A percentile compares a stretch with the other conserved stretches of the same genome.
These are phyloP conservation scores for Lyophyllum atratum DNA, from an alignment of 768 basidiomycete species.

Conservation along the genomic window DNA sequence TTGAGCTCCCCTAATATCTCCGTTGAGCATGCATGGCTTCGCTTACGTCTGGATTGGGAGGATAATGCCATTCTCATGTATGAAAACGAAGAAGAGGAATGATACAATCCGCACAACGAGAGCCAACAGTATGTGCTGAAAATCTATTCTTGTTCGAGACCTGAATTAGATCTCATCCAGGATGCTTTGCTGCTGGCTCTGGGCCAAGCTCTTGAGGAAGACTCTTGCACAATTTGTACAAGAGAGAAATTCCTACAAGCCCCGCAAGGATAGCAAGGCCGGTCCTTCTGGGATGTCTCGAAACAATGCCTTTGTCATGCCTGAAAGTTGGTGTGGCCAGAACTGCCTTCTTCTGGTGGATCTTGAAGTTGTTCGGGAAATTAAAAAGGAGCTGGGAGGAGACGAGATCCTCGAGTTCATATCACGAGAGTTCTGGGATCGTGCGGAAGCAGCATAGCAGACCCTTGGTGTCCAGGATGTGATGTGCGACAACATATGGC, in stretches of 20 bases:
- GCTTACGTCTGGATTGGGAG: slow-evolving; percentile 30
- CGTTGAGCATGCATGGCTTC: slow-evolving; percentile 36
- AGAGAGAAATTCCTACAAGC: slow-evolving; percentile 24
- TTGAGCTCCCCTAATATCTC: no score
- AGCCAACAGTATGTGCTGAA: slow-evolving; percentile 28
- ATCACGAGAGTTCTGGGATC: background rate
- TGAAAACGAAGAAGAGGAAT: slow-evolving; percentile 18
- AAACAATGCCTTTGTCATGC: slow-evolving; percentile 30
- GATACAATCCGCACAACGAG: slow-evolving; percentile 23
- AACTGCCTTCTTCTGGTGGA: slow-evolving; percentile 9
- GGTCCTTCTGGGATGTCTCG: slow-evolving; percentile 37
- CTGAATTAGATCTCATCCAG: slow-evolving; percentile 13
- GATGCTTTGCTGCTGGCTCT: slow-evolving; percentile 29
- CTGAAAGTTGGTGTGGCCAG: slow-evolving; percentile 24
- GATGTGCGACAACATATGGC: slow-evolving; percentile 5
- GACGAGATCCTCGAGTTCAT: slow-evolving; percentile 22
- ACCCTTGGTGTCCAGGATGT: background rate
- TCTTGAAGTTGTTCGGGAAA: no score
- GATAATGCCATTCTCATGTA: slow-evolving; percentile 29
- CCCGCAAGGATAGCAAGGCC: slow-evolving; percentile 32
- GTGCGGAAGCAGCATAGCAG: background rate
- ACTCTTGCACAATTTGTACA: slow-evolving; percentile 11
- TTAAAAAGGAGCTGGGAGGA: slow-evolving; percentile 2
- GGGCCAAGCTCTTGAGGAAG: slow-evolving; percentile 26
- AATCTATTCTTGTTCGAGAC: background rate